phyloP scores from a whole-genome alignment of 768 basidiomycete species.

The Macrocybe gigantea region DNA sequence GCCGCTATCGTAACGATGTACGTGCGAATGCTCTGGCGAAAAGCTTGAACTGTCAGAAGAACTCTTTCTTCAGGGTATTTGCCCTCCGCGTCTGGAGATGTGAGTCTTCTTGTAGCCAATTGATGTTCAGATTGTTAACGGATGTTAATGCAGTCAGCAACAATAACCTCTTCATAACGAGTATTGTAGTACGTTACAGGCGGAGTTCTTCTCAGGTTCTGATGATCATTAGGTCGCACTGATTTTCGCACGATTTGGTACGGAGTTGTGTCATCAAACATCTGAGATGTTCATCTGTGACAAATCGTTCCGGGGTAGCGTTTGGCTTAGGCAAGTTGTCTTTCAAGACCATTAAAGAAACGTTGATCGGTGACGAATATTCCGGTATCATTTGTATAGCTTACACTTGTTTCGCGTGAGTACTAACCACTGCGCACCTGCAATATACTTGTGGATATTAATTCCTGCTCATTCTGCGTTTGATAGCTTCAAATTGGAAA shows the following conservation, averaged over 20 bases:
- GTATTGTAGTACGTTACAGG: conserved; percentile 32
- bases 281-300: background rate
- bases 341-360: no score
- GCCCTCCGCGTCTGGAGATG: conserved; percentile 61
- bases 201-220: background rate
- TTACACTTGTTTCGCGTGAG: background rate
- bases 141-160: conserved; percentile 41
- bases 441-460: background rate
- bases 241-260: conserved; percentile 39
- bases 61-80: conserved; percentile 34
- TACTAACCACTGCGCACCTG: background rate
- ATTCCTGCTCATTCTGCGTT: background rate
- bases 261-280: conserved; percentile 5
- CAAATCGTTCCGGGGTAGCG: conserved; percentile 12
- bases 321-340: no score
- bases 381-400: conserved; percentile 28
- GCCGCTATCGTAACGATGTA: conserved; percentile 54
- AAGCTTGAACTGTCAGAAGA: background rate
- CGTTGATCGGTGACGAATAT: no score
- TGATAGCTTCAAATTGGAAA: background rate
- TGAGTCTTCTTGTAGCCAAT: conserved; percentile 16
- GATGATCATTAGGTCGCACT: conserved; percentile 27
- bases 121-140: background rate
- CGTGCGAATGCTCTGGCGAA: conserved; percentile 11
- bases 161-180: conserved; percentile 38